Evolutionary conservation across 2,329 filamentous ascomycete species (phyloP), one percentile per base, ranked within the genome.

Genomic region (Neobulgaria alba): DNA sequence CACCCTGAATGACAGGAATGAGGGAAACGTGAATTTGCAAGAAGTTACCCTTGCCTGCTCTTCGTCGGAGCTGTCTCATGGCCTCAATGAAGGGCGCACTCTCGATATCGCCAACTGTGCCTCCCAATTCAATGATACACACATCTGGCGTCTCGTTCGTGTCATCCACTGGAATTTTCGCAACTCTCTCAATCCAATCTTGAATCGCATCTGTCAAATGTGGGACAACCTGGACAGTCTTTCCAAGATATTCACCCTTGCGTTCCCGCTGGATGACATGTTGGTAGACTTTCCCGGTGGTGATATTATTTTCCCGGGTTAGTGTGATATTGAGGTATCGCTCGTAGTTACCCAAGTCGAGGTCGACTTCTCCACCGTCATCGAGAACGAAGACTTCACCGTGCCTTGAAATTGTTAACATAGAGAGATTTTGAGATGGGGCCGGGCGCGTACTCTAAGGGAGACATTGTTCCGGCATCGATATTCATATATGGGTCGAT

Each of bases 221-320:
- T 2, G 90, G 90, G 4, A 96, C 88, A 29, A 93, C 83, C 63
- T 95, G 88, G 12, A 93, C 82, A 14, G 89, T 88, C 62, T 83
- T 80, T 51, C 90, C 90, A 10, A 96, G 75, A 57, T 95, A 96
- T 60, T 92, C 81, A 34, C 48, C 48, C 23, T 41, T 38, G 40
- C 48, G 48, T 41, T 47, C 49, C 45, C 77, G 78, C 57, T 88
- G 77, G 55, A 95, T 88, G 39, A 95, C 89, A 56, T 84, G 78
- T 58, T 86, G 74, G 66, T 95, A 96, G 53, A 96, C 87, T 69
- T 96, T 95, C 59, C 92, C 92, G 4, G 90, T 95, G 3, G 92
- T 98, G 64, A 98, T 94, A 65, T 96, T 96, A 69, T 90, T 87
- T 54, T 95, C 14, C 5, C 14, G 17, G 7, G 79, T 86, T 46